Evolutionary conservation across 371 early-diverging fungal species (phyloP).

Genomic region (Saksenaea oblongispora): DNA sequence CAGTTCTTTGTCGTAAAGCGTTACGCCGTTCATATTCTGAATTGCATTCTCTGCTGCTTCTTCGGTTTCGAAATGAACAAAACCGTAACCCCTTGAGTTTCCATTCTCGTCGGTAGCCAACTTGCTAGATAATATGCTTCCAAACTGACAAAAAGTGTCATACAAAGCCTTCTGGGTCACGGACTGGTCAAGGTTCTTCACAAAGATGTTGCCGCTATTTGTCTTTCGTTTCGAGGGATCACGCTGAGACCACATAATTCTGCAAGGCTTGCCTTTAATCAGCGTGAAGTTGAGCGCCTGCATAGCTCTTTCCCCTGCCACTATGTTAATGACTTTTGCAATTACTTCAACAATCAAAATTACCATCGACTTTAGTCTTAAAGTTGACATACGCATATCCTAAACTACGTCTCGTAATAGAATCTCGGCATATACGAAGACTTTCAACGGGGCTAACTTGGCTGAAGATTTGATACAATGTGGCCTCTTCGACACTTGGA

Average conservation of each 20-base stretch:
- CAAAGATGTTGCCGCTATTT: constrained; percentile 96
- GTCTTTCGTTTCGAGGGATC: constrained; percentile 88
- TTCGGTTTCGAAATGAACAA: constrained; percentile 96
- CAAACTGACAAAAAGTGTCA: constrained; percentile 99
- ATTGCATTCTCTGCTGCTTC: constrained; percentile 97
- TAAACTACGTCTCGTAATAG: constrained; percentile 90
- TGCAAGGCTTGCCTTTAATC: constrained; percentile 91
- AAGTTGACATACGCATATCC: constrained; percentile 99
- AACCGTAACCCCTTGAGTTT: constrained; percentile 92
- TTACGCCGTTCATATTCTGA: constrained; percentile 93
- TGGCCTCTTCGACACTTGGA: constrained; percentile 90
- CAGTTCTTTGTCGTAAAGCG: constrained; percentile 93
- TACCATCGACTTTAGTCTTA: constrained; percentile 70
- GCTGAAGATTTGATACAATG: constrained; percentile 91
- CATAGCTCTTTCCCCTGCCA: constrained; percentile 80
- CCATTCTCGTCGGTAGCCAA: constrained; percentile 87
- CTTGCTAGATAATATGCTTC: constrained; percentile 98
- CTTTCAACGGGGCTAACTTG: constrained; percentile 89
- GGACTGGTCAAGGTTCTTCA: constrained; percentile 96
- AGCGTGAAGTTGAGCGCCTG: constrained; percentile 89
- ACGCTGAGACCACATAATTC: constrained; percentile 98
- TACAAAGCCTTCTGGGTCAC: constrained; percentile 96
- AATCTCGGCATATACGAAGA: constrained; percentile 96
- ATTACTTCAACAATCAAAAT: constrained; percentile 10
- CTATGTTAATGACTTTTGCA: not conserved